These are phyloP conservation scores for Epichloe glyceriae DNA, from an alignment of 2,329 filamentous ascomycete genomes.

Conservation along the genomic window DNA sequence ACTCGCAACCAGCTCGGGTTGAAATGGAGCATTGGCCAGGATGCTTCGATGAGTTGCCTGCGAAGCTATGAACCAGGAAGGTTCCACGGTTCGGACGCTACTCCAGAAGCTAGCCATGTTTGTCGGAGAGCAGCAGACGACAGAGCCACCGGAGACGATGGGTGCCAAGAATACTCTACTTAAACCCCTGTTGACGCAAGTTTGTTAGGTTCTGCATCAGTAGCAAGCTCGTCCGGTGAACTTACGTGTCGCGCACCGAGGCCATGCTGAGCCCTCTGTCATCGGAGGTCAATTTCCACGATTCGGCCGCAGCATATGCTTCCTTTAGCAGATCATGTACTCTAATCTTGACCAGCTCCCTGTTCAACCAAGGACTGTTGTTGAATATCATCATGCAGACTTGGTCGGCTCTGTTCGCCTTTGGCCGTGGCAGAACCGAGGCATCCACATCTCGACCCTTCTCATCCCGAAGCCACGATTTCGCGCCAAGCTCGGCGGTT, in stretches of 20 bases:
- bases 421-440: not conserved
- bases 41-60: not conserved
- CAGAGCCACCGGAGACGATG: not conserved
- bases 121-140: not conserved
- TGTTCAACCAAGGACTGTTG: slow-evolving; percentile 1
- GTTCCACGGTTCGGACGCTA: not conserved
- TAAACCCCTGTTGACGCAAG: not conserved
- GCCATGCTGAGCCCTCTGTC: slow-evolving; percentile 5
- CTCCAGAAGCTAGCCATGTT: not conserved
- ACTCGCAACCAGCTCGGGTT: not conserved
- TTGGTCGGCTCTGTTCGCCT: slow-evolving; percentile 4
- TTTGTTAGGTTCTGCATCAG: not conserved
- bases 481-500: not conserved
- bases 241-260: slow-evolving; percentile 4
- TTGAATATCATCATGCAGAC: slow-evolving; percentile 1
- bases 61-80: not conserved
- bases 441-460: not conserved
- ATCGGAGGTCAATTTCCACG: not conserved
- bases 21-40: not conserved
- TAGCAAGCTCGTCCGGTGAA: not conserved
- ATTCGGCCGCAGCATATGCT: not conserved
- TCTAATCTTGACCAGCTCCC: slow-evolving; percentile 1
- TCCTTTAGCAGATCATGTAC: slow-evolving; percentile 1
- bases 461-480: not conserved
- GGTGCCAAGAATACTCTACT: not conserved